phyloP scores from a whole-genome alignment of 495 filamentous ascomycete species.

The Penicillium paradoxum region DNA sequence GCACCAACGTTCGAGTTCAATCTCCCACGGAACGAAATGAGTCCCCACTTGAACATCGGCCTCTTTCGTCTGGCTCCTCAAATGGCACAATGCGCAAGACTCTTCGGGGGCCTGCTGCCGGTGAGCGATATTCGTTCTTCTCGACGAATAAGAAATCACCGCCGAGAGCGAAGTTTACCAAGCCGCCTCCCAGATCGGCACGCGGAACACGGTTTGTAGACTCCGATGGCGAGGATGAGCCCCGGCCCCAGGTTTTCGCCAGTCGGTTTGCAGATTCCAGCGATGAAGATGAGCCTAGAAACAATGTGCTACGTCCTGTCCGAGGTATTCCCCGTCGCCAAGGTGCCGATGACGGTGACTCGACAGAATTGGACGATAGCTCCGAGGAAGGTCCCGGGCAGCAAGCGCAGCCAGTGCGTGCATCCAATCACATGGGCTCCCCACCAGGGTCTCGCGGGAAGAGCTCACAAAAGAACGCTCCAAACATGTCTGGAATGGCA shows the following conservation, averaged over 20 bases:
- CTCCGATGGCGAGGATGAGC: conserved; percentile 61
- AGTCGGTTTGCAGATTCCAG: conserved; percentile 82
- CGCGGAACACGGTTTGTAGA: conserved; percentile 52
- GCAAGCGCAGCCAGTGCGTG: conserved; percentile 9
- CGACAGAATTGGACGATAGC: conserved; percentile 65
- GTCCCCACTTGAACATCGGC: conserved; percentile 28
- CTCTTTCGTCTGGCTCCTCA: conserved; percentile 30
- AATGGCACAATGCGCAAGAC: conserved; percentile 45
- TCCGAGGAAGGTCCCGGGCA: conserved; percentile 39
- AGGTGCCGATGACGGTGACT: conserved; percentile 54
- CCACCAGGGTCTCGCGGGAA: conserved; percentile 14
- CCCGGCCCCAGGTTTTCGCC: conserved; percentile 39
- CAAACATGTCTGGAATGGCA: conserved; percentile 33
- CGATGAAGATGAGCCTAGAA: conserved; percentile 56
- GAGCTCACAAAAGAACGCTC: conserved; percentile 10
- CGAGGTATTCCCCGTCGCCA: conserved; percentile 58
- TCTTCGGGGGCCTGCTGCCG: conserved; percentile 37
- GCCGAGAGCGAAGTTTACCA: conserved; percentile 30
- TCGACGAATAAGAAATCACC: conserved; percentile 42
- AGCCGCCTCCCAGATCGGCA: conserved; percentile 10
- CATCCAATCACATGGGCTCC: conserved; percentile 2
- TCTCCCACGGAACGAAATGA: conserved; percentile 26
- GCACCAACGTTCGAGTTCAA: conserved; percentile 11
- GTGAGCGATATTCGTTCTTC: conserved; percentile 42
- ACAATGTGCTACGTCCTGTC: conserved; percentile 49